phyloP scores from a whole-genome alignment of 768 basidiomycete species.

The Tylopilus plumbeoviolaceoides region DNA sequence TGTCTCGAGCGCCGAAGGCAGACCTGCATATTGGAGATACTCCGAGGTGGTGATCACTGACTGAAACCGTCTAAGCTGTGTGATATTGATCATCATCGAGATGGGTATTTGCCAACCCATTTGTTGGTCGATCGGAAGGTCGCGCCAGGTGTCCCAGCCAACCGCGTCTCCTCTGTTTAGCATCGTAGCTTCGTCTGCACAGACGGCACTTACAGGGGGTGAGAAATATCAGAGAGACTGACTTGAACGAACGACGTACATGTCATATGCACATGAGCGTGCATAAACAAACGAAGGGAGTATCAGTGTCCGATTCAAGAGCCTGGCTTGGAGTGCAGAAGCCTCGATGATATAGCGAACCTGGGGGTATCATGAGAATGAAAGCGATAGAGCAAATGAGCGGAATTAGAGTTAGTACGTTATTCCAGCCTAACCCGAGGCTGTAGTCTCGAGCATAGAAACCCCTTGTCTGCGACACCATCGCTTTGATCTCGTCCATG shows the following conservation, averaged over 20 bases:
- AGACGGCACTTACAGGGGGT: slow-evolving; percentile 24
- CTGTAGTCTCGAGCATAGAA: slow-evolving; percentile 41
- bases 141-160: slow-evolving; percentile 36
- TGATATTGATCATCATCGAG: slow-evolving; percentile 37
- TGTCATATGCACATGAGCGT: slow-evolving; percentile 39
- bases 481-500: slow-evolving; percentile 29
- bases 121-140: slow-evolving; percentile 31
- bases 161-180: slow-evolving; percentile 40
- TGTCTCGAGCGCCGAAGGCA: slow-evolving; percentile 30
- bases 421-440: slow-evolving; percentile 45
- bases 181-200: slow-evolving; percentile 38
- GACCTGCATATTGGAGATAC: slow-evolving; percentile 36
- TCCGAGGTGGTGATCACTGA: slow-evolving; percentile 36
- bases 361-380: slow-evolving; percentile 18
- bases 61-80: slow-evolving; percentile 33
- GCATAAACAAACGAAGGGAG: slow-evolving; percentile 42
- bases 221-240: background rate
- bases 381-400: background rate
- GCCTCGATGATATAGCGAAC: slow-evolving; percentile 45
- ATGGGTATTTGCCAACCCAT: slow-evolving; percentile 33
- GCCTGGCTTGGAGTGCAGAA: slow-evolving; percentile 34
- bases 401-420: slow-evolving; percentile 24
- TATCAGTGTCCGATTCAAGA: slow-evolving; percentile 39
- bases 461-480: slow-evolving; percentile 37
- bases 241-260: slow-evolving; percentile 26